A percentile compares a stretch with the other conserved stretches of the same genome.
Evolutionary conservation across 225 moss, liverwort and hornwort genomes (phyloP).

Genomic region (Bryum argenteum): DNA sequence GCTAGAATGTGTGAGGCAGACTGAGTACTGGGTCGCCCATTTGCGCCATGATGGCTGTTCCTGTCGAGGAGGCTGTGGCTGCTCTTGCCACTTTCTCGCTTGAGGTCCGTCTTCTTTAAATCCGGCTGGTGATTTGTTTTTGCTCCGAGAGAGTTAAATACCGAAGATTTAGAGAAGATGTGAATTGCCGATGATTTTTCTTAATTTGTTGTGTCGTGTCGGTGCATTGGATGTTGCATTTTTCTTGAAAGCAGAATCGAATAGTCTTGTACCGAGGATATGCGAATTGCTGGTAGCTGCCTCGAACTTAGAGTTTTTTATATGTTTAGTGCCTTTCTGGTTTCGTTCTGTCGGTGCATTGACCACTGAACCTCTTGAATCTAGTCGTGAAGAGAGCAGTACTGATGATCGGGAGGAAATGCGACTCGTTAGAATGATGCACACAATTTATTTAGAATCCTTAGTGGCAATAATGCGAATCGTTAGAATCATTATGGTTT

Average conservation of each 20-base stretch:
- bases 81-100: constrained; percentile 96
- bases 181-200: neutral
- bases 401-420: constrained; percentile 11
- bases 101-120: constrained; percentile 58
- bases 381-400: neutral
- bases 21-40: constrained; percentile 6
- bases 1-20: constrained; percentile 29
- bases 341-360: neutral
- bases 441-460: neutral
- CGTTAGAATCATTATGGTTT: neutral
- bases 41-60: constrained; percentile 68
- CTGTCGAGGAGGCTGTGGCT: constrained; percentile 94
- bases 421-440: constrained; percentile 5
- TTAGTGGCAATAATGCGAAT: no score
- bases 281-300: constrained; percentile 3
- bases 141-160: no score
- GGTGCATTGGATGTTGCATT: constrained; percentile 9
- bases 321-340: no score
- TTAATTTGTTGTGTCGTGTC: neutral
- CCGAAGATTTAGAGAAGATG: no score
- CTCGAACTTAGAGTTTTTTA: no score
- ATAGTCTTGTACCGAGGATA: constrained; percentile 1
- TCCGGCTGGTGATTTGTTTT: constrained; percentile 4
- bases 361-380: neutral
- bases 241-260: constrained; percentile 2